Base-by-base conservation (phyloP, 768 basidiomycete species). In the Rhizopogon vinicolor region DNA sequence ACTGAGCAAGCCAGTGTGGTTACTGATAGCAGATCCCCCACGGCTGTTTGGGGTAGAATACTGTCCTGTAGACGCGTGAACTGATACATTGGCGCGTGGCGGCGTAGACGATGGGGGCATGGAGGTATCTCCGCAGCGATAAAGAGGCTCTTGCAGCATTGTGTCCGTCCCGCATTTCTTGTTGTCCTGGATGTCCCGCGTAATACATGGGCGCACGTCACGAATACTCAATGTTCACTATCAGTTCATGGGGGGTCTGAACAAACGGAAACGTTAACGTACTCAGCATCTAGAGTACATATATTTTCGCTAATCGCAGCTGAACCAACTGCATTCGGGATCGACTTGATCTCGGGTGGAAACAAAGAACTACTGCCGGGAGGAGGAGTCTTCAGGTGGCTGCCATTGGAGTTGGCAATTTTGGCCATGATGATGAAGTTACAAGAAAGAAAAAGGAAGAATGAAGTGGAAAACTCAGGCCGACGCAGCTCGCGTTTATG, bases 401-500 rank as follows among this genome's bases (percentile, higher is more conserved):
- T 25, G 25, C 12, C 31, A 33, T 12, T 48, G 18, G 7, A 31
- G 18, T 7, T 7, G 19, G 12, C 7, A 45, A 29, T 9, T 18
- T 45, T 7, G n/a, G 33, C 33, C 45, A 48, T 48, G 45, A 31
- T 31, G 45, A 9, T 5, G 44, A 16, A 28, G 31, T 33, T 33
- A 33, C 31, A 33, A 13, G 12, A 37, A 13, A 12, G 12, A 12
- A 13, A 37, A 37, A 12, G 35, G 5, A 37, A 10, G 35, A 5
- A 37, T 13, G 5, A 12, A 37, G 35, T 13, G 35, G 35, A 37
- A 12, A 12, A 37, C n/a, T n/a, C 73, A 73, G 58, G 13, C 31
- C 31, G 1, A 8, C 4, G 5, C 25, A 37, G 9, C 12, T 42
- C n/a, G 41, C 19, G 6, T 42, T 42, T 42, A 22, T 19, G 41